Percentiles rank a stretch among this genome's conserved stretches.
Conservation (phyloP, 2,329 filamentous ascomycete species). For the Sporothrix humicola region DNA sequence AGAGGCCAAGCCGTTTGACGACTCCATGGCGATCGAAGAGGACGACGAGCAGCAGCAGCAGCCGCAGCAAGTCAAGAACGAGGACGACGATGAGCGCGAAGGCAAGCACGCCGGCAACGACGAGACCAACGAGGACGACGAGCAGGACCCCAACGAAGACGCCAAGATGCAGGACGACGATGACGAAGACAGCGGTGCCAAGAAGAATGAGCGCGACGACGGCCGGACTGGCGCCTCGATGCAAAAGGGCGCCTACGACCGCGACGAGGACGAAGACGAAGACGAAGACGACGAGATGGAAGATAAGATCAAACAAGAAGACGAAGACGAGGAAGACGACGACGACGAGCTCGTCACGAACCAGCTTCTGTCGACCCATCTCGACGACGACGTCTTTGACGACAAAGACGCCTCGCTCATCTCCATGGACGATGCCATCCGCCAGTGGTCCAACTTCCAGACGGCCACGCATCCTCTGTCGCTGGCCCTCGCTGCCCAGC, state of each 20-base stretch:
- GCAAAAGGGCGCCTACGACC: conserved; percentile 63
- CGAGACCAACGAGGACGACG: conserved; percentile 48
- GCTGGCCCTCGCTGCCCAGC: conserved; percentile 87
- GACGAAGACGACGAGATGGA: conserved; percentile 32
- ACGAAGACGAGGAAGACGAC: conserved; percentile 57
- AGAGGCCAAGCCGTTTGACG: conserved; percentile 75
- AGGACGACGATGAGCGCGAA: conserved; percentile 56
- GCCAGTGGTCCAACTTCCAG: conserved; percentile 86
- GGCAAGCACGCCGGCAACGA: conserved; percentile 61
- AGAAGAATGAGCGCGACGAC: conserved; percentile 55
- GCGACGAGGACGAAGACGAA: conserved; percentile 30
- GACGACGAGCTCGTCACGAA: conserved; percentile 60
- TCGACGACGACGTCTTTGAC: conserved; percentile 49
- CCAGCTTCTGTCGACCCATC: conserved; percentile 72
- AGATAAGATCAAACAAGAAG: conserved; percentile 53
- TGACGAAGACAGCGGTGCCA: conserved; percentile 49
- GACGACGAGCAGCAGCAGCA: conserved; percentile 24
- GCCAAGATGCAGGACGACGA: conserved; percentile 45
- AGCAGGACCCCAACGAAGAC: conserved; percentile 45
- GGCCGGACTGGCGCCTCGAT: conserved; percentile 65
- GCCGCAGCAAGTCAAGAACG: conserved; percentile 9
- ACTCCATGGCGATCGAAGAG: conserved; percentile 86
- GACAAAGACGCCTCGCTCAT: conserved; percentile 52
- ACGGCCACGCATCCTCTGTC: conserved; percentile 83
- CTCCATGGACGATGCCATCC: conserved; percentile 63